A percentile compares a stretch with the other conserved stretches of the same genome.
Conservation (phyloP, 1,139 yeast genomes). For the Taphrina populina region DNA sequence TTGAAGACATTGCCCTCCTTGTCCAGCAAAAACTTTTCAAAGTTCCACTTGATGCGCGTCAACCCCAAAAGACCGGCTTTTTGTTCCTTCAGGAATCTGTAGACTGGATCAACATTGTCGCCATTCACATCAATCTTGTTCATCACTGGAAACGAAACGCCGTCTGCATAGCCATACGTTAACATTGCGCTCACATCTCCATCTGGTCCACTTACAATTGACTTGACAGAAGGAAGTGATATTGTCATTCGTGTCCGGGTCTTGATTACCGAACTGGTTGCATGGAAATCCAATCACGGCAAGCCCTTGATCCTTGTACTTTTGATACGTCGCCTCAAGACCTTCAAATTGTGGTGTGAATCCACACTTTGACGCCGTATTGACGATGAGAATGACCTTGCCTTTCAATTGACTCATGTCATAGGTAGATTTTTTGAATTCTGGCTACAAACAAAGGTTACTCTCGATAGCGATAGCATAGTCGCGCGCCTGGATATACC, state of each 20-base stretch:
- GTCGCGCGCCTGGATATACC: background rate
- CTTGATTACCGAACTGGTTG: conserved; percentile 85
- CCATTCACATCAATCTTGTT: conserved; percentile 90
- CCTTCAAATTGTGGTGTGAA: conserved; percentile 63
- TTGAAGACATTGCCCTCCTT: conserved; percentile 68
- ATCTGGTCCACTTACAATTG: conserved; percentile 51
- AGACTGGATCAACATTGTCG: conserved; percentile 72
- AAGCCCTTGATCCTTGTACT: conserved; percentile 72
- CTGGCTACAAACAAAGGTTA: conserved; percentile 4
- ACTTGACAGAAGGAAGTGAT: conserved; percentile 63
- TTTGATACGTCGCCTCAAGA: conserved; percentile 75
- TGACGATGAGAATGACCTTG: conserved; percentile 85
- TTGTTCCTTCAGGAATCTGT: conserved; percentile 65
- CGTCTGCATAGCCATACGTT: conserved; percentile 8
- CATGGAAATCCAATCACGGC: conserved; percentile 89
- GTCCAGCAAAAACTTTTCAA: conserved; percentile 58
- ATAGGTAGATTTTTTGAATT: conserved; percentile 57
- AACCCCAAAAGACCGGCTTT: conserved; percentile 43
- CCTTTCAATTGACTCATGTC: conserved; percentile 73
- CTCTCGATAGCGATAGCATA: no score
- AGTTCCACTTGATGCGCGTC: conserved; percentile 30
- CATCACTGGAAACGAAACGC: conserved; percentile 67
- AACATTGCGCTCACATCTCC: background rate
- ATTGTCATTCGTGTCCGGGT: conserved; percentile 69
- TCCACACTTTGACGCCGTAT: conserved; percentile 76